phyloP scores from a whole-genome alignment of 148 eudicot species.

The Rheum nobile region DNA sequence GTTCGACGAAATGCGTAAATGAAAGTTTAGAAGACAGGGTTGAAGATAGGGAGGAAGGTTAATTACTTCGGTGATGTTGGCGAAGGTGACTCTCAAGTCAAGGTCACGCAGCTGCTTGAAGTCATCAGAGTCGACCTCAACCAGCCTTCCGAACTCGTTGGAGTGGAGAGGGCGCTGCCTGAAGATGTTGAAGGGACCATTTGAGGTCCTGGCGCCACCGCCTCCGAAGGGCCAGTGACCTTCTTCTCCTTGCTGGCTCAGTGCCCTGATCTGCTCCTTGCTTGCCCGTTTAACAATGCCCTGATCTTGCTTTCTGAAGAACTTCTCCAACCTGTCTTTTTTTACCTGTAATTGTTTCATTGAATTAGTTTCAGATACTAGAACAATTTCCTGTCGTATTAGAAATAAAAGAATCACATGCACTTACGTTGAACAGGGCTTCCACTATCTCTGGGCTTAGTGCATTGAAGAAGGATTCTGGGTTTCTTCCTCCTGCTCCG shows the following conservation, averaged over 20 bases:
- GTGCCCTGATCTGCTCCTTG: constrained; percentile 51
- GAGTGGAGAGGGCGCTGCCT: constrained; percentile 29
- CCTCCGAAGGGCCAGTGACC: constrained; percentile 52
- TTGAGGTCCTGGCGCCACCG: constrained; percentile 17
- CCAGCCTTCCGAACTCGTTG: constrained; percentile 47
- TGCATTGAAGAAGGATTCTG: constrained; percentile 49
- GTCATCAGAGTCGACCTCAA: constrained; percentile 29
- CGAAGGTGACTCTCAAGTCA: constrained; percentile 33
- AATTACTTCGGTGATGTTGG: constrained; percentile 57
- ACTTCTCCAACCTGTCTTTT: constrained; percentile 32
- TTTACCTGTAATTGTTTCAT: constrained; percentile 15
- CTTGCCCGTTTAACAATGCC: constrained; percentile 48
- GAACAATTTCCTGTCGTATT: too few species aligned
- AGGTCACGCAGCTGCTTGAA: constrained; percentile 33
- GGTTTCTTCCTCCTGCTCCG: constrained; percentile 52
- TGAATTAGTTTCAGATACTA: background rate
- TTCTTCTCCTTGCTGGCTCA: constrained; percentile 35
- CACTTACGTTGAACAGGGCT: constrained; percentile 60
- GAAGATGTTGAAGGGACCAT: constrained; percentile 34
- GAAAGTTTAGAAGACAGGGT: too few species aligned
- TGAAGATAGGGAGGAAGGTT: too few species aligned
- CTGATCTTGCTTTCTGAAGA: constrained; percentile 35
- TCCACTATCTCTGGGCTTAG: constrained; percentile 59
- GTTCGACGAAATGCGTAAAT: constrained; percentile 2
- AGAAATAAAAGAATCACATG: too few species aligned